Conservation (phyloP, 768 basidiomycete genomes). For the Crucibulum laeve region DNA sequence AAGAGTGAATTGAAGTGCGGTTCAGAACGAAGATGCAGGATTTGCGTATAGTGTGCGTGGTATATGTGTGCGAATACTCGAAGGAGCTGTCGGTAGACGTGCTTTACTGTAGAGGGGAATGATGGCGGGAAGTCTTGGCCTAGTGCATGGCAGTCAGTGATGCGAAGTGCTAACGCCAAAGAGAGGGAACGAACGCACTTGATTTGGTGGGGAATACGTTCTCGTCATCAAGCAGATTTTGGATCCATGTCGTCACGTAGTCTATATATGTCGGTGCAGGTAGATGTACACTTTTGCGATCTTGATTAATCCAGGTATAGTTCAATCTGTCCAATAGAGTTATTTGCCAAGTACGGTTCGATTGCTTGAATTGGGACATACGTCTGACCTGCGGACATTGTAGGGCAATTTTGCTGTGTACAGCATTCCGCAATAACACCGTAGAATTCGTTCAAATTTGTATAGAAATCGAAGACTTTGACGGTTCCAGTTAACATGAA, state of each 20-base stretch:
- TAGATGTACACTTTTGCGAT: conserved; percentile 85
- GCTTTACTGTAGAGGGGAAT: conserved; percentile 90
- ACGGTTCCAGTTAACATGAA: not conserved
- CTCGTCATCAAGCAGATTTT: conserved; percentile 93
- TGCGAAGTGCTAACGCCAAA: too few relatives aligned
- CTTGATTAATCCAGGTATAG: conserved; percentile 98
- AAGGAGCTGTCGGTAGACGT: conserved; percentile 94
- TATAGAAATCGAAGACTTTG: conserved; percentile 96
- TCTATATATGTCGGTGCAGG: conserved; percentile 97
- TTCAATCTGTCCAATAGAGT: conserved; percentile 57
- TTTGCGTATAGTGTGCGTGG: conserved; percentile 88
- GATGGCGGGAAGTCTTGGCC: conserved; percentile 85
- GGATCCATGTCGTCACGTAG: conserved; percentile 98
- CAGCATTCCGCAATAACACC: conserved; percentile 94
- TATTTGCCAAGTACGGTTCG: not conserved
- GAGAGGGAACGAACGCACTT: conserved; percentile 44
- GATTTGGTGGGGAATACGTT: conserved; percentile 91
- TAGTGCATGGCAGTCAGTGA: conserved; percentile 19
- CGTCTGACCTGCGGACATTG: conserved; percentile 91
- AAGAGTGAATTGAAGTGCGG: conserved; percentile 97
- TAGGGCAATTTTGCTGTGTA: conserved; percentile 82
- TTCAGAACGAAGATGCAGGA: conserved; percentile 92
- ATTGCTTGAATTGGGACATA: conserved; percentile 37
- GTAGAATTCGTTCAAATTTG: conserved; percentile 95
- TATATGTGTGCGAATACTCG: conserved; percentile 98